Percentiles rank a stretch among this genome's conserved stretches.
These are phyloP conservation scores for Aspergillus baeticus DNA, from an alignment of 495 filamentous ascomycete genomes.

Conservation along the genomic window DNA sequence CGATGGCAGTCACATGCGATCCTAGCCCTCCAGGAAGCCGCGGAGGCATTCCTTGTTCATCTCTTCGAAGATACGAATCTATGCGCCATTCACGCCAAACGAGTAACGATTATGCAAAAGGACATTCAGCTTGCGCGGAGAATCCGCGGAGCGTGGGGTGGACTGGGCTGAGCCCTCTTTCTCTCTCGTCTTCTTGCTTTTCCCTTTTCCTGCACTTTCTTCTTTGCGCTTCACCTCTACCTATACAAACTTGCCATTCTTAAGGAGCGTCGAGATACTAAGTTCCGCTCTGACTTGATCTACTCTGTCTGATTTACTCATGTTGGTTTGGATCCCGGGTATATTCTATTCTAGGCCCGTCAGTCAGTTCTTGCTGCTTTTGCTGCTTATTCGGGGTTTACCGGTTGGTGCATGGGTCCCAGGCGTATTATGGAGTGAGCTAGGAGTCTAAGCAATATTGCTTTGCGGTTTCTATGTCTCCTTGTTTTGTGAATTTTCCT, in stretches of 20 bases:
- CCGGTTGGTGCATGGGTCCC: slow-evolving; percentile 8
- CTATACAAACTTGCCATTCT: neutral
- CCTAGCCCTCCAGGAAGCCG: slow-evolving; percentile 83
- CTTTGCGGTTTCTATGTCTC: neutral
- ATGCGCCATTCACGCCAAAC: slow-evolving; percentile 92
- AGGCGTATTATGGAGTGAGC: slow-evolving; percentile 9
- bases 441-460: slow-evolving; percentile 10
- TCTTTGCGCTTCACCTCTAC: neutral
- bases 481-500: too few species aligned
- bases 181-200: slow-evolving; percentile 6
- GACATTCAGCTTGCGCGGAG: slow-evolving; percentile 88
- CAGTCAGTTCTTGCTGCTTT: too few species aligned
- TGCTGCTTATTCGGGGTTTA: neutral
- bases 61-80: slow-evolving; percentile 95
- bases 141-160: slow-evolving; percentile 72
- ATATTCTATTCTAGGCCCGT: too few species aligned
- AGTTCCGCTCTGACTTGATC: too few species aligned
- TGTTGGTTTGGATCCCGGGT: neutral
- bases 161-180: slow-evolving; percentile 47
- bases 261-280: neutral
- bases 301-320: too few species aligned
- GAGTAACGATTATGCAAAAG: slow-evolving; percentile 97
- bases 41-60: slow-evolving; percentile 91
- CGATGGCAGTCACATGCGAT: slow-evolving; percentile 95
- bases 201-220: too few species aligned